These are phyloP conservation scores for Dissophora ornata DNA, from an alignment of 192 early-diverging fungal species.

Conservation along the genomic window DNA sequence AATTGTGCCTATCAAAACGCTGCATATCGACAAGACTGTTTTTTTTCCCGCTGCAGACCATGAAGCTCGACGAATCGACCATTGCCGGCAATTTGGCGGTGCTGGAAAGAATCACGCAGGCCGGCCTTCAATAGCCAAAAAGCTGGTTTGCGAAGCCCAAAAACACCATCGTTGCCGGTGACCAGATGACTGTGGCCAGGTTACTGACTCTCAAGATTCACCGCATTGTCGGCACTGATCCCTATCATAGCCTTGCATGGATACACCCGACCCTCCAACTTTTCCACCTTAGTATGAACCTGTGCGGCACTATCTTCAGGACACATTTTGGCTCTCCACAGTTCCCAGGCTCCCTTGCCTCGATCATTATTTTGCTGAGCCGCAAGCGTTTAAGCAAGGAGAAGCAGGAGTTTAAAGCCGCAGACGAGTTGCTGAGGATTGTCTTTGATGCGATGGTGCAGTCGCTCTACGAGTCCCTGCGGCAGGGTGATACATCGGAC, in stretches of 20 bases:
- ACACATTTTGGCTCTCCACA: conserved; percentile 16
- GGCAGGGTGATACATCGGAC: background rate
- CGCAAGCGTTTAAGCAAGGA: conserved; percentile 24
- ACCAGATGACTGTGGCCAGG: conserved; percentile 25
- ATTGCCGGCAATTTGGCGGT: conserved; percentile 30
- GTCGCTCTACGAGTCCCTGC: conserved; percentile 7
- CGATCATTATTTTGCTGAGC: conserved; percentile 2
- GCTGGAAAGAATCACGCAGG: conserved; percentile 16
- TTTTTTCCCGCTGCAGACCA: conserved; percentile 29
- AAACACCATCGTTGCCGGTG: conserved; percentile 12
- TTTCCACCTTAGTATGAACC: conserved; percentile 3
- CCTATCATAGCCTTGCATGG: conserved; percentile 29
- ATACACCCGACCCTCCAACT: conserved; percentile 20
- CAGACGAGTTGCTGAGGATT: conserved; percentile 18
- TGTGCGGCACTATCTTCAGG: conserved; percentile 15
- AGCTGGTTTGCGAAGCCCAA: conserved; percentile 13
- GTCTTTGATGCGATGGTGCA: conserved; percentile 14
- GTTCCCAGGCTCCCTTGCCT: conserved; percentile 16
- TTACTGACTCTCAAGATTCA: conserved; percentile 24
- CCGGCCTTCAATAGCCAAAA: conserved; percentile 12
- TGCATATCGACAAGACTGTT: background rate
- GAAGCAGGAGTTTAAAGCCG: conserved; percentile 5
- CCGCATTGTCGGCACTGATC: conserved; percentile 1
- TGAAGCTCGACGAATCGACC: conserved; percentile 24
- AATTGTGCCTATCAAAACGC: conserved; percentile 13